Conservation (phyloP, 352 stramenopile species). For the Phytophthora pseudosyringae region DNA sequence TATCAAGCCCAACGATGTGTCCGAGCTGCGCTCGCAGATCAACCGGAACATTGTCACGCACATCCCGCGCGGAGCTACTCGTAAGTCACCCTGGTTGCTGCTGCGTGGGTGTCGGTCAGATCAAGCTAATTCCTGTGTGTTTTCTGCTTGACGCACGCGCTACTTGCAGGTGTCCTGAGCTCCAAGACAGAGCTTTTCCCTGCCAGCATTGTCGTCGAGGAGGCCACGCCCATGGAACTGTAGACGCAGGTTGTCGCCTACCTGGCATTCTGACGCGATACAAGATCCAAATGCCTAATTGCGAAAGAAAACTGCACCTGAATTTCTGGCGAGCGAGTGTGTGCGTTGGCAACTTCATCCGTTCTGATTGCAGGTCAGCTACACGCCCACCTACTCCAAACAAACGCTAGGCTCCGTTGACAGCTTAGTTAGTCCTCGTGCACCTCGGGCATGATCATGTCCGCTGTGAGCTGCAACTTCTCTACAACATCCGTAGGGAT, state of each 20-base stretch:
- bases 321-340: constrained; percentile 23
- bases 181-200: constrained; percentile 80
- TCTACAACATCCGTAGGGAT: constrained; percentile 93
- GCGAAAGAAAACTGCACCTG: constrained; percentile 38
- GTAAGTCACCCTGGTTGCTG: constrained; percentile 45
- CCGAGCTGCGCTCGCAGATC: constrained; percentile 86
- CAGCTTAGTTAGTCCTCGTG: constrained; percentile 26
- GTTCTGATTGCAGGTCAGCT: constrained; percentile 12
- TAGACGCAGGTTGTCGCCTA: constrained; percentile 44
- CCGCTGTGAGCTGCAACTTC: constrained; percentile 83
- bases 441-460: constrained; percentile 56
- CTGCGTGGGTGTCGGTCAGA: background rate
- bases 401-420: constrained; percentile 10
- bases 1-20: constrained; percentile 94
- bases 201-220: constrained; percentile 67
- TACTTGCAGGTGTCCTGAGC: constrained; percentile 60
- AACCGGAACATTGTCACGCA: constrained; percentile 84
- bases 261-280: constrained; percentile 19
- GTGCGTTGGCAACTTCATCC: constrained; percentile 15
- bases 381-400: constrained; percentile 8
- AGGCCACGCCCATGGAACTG: constrained; percentile 81
- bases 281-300: constrained; percentile 26
- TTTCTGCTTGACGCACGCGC: constrained; percentile 4
- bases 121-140: constrained; percentile 4
- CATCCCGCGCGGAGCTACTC: constrained; percentile 82